These are phyloP conservation scores for Crithidia brevicula DNA, from an alignment of 208 protist species.

Conservation along the genomic window DNA sequence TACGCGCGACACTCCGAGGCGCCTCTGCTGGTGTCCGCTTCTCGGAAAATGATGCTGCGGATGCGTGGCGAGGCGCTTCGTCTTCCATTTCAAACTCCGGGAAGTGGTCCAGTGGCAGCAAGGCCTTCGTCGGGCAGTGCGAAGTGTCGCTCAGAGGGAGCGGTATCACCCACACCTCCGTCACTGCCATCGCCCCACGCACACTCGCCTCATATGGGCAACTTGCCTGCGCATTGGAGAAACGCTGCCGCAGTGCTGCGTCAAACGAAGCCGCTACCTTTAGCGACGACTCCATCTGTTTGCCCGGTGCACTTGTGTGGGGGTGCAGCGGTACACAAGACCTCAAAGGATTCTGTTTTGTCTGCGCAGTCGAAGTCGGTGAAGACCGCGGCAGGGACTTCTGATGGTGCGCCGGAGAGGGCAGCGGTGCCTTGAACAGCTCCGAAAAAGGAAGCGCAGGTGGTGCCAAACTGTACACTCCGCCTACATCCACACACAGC, in stretches of 20 bases:
- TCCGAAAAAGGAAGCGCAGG: background rate
- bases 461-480: slow-evolving; percentile 13
- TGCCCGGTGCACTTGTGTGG: background rate
- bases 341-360: no score
- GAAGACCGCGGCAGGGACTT: no score
- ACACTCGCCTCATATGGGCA: background rate
- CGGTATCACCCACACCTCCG: slow-evolving; percentile 33
- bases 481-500: slow-evolving; percentile 26
- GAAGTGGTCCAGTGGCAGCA: background rate
- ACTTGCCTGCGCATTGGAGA: background rate
- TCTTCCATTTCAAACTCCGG: background rate
- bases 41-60: no score
- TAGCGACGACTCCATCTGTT: no score
- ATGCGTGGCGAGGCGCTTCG: no score
- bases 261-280: background rate
- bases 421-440: background rate
- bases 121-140: no score
- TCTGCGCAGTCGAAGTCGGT: no score
- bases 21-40: no score
- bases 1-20: background rate
- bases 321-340: background rate
- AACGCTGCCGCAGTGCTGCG: slow-evolving; percentile 15
- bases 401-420: background rate
- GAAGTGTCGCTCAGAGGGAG: background rate
- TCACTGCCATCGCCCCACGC: background rate